These are phyloP conservation scores for Nothophytophthora sp. DNA, from an alignment of 352 stramenopile species.

Conservation along the genomic window DNA sequence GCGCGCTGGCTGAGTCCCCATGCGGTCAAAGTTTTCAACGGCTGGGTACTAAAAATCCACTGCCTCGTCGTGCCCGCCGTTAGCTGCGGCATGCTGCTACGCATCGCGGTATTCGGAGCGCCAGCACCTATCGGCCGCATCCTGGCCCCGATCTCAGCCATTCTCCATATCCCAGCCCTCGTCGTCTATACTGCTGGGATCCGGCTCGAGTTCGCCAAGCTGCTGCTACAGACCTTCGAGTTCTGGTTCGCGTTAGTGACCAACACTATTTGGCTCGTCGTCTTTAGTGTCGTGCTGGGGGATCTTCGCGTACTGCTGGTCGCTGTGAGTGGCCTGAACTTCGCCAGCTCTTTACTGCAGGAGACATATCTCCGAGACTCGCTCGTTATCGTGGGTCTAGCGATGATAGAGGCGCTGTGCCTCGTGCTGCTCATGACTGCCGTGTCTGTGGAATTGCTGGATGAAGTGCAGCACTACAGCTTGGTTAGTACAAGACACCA, in stretches of 20 bases:
- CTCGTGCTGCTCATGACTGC: slow-evolving; percentile 1
- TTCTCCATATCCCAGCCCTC: slow-evolving; percentile 10
- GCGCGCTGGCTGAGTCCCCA: slow-evolving; percentile 8
- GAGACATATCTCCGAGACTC: slow-evolving; percentile 10
- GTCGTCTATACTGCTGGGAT: slow-evolving; percentile 5
- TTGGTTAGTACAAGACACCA: slow-evolving; percentile 2
- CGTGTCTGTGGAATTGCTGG: slow-evolving; percentile 4
- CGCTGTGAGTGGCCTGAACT: slow-evolving; percentile 6
- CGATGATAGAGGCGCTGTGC: slow-evolving; percentile 3
- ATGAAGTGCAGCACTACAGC: slow-evolving; percentile 5
- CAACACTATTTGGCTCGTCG: slow-evolving; percentile 13
- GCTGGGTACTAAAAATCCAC: background rate
- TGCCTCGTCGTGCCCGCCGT: background rate
- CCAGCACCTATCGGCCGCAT: slow-evolving; percentile 2
- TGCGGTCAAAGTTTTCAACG: slow-evolving; percentile 10
- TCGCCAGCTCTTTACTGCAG: slow-evolving; percentile 8
- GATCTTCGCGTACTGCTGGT: slow-evolving; percentile 10
- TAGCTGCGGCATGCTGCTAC: slow-evolving; percentile 2
- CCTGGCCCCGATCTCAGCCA: slow-evolving; percentile 7
- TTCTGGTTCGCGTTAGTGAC: slow-evolving; percentile 15
- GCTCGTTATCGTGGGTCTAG: background rate
- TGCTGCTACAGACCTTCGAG: slow-evolving; percentile 15
- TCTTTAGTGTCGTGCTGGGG: background rate
- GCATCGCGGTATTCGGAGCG: slow-evolving; percentile 6
- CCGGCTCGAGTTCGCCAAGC: slow-evolving; percentile 13